Evolutionary conservation across 2,329 filamentous ascomycete species (phyloP).

Genomic region (Orbilia javanica): DNA sequence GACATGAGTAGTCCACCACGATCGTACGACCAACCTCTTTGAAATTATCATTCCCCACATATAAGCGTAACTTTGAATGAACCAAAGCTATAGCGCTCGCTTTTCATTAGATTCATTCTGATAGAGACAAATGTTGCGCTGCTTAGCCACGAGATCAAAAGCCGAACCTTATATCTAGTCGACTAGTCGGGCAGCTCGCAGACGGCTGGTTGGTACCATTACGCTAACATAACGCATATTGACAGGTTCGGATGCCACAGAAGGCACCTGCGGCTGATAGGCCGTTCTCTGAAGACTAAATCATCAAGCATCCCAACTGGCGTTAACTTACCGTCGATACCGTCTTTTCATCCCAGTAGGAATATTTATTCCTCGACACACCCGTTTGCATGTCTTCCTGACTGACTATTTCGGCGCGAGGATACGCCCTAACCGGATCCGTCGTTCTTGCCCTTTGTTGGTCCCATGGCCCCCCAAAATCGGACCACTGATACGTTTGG

Average conservation of each 20-base stretch:
- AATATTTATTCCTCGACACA: not conserved
- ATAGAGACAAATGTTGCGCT: too few relatives aligned
- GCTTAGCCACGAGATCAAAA: too few relatives aligned
- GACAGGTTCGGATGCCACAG: not conserved
- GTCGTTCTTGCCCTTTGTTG: not conserved
- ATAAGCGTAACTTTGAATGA: too few relatives aligned
- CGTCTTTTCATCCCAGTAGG: not conserved
- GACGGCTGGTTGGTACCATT: too few relatives aligned
- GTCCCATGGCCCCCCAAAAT: not conserved
- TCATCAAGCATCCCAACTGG: not conserved
- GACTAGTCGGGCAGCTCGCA: too few relatives aligned
- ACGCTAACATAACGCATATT: too few relatives aligned
- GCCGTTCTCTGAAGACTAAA: not conserved
- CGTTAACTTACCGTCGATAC: not conserved
- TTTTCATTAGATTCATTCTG: too few relatives aligned
- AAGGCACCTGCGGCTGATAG: not conserved
- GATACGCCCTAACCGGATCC: slow-evolving; percentile 12
- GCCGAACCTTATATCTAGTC: too few relatives aligned
- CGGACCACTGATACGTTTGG: not conserved
- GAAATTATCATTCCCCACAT: too few relatives aligned
- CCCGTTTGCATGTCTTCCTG: not conserved
- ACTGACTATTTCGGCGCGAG: not conserved
- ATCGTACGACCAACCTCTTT: not conserved
- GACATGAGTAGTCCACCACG: too few relatives aligned
- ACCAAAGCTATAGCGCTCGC: too few relatives aligned